phyloP scores from a whole-genome alignment of 345 rosid genomes.

The Salix udensis region DNA sequence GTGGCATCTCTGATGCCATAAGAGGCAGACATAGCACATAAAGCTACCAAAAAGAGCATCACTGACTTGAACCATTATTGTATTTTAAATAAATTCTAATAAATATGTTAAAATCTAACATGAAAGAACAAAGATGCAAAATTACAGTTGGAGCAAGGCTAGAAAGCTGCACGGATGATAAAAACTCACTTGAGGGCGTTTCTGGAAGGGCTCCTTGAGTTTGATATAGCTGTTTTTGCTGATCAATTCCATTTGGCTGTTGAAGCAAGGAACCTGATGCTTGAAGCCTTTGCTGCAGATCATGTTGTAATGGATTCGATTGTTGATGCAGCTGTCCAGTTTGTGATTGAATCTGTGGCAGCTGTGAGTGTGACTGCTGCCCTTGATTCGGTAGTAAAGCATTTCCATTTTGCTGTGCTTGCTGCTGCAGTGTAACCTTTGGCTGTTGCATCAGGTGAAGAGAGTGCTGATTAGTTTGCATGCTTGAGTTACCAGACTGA shows the following conservation, averaged over 20 bases:
- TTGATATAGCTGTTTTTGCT: slow-evolving; percentile 79
- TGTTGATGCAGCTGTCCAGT: slow-evolving; percentile 62
- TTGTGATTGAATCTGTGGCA: slow-evolving; percentile 65
- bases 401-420: slow-evolving; percentile 54
- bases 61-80: background rate
- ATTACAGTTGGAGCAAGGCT: slow-evolving; percentile 1
- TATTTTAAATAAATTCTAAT: background rate
- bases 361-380: slow-evolving; percentile 43
- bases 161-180: background rate
- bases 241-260: slow-evolving; percentile 70
- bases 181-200: slow-evolving; percentile 72
- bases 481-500: slow-evolving; percentile 65
- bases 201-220: slow-evolving; percentile 68
- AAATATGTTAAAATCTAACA: background rate
- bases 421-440: slow-evolving; percentile 59
- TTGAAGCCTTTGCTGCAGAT: slow-evolving; percentile 76
- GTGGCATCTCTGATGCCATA: background rate
- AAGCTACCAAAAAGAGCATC: background rate
- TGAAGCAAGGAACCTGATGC: slow-evolving; percentile 71
- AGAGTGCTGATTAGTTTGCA: slow-evolving; percentile 75
- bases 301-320: slow-evolving; percentile 58
- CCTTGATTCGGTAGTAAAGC: slow-evolving; percentile 64
- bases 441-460: slow-evolving; percentile 67
- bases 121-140: slow-evolving; percentile 4
- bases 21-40: background rate